Percentiles rank a stretch among this genome's conserved stretches.
These are phyloP conservation scores for Zopfochytrium polystomum DNA, from an alignment of 371 early-diverging fungal species.

Conservation along the genomic window DNA sequence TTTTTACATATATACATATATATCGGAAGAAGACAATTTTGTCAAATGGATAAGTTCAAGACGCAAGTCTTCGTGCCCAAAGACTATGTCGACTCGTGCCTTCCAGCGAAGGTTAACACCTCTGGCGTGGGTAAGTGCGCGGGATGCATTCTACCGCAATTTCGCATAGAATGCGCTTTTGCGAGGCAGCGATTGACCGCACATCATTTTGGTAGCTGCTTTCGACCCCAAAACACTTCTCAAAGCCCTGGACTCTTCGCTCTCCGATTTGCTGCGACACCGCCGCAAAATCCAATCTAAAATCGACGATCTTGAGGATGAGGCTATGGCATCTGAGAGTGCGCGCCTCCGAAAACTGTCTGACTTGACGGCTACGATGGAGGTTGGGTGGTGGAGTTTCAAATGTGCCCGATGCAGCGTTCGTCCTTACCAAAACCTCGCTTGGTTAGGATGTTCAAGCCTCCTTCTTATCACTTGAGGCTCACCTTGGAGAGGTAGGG, in stretches of 20 bases:
- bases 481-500: constrained; percentile 85
- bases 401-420: too few species aligned
- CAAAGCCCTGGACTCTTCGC: constrained; percentile 78
- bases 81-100: too few species aligned
- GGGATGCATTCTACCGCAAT: too few species aligned
- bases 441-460: constrained; percentile 67
- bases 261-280: constrained; percentile 75
- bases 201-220: too few species aligned
- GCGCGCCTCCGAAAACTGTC: constrained; percentile 69
- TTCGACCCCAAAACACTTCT: constrained; percentile 79
- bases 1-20: too few species aligned
- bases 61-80: too few species aligned
- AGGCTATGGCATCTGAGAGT: constrained; percentile 67
- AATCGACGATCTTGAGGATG: constrained; percentile 78
- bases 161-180: too few species aligned
- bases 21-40: too few species aligned
- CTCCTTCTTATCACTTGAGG: constrained; percentile 78
- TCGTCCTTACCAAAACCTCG: constrained; percentile 19
- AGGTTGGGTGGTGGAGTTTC: constrained; percentile 57
- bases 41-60: too few species aligned
- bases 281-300: constrained; percentile 72
- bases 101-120: too few species aligned
- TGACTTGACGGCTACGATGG: constrained; percentile 67
- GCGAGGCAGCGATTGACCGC: too few species aligned
- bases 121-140: too few species aligned